A percentile compares a stretch with the other conserved stretches of the same genome.
phyloP scores from a whole-genome alignment of 1,284 basidiomycete genomes.

The Microbotryomycetes sp. region DNA sequence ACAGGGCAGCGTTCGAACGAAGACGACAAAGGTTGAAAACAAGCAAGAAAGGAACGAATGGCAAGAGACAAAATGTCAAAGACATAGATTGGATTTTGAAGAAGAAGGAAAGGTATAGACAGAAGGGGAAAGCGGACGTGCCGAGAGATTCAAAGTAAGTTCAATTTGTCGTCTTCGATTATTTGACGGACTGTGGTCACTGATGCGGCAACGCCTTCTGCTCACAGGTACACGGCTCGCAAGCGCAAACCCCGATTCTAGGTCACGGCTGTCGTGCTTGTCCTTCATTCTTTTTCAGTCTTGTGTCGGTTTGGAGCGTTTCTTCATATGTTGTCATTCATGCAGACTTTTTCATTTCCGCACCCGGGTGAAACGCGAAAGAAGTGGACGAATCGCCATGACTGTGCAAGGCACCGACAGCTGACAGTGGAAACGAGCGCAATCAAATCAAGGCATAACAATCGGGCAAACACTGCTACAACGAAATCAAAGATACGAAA shows the following conservation, averaged over 20 bases:
- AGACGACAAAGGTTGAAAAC: constrained; percentile 42
- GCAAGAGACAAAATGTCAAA: constrained; percentile 16
- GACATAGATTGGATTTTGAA: constrained; percentile 51
- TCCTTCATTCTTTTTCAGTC: background rate
- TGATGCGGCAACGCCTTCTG: too few species aligned
- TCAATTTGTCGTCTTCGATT: background rate
- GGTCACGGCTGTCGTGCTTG: background rate
- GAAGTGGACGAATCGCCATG: too few species aligned
- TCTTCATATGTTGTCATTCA: background rate
- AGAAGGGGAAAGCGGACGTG: constrained; percentile 49
- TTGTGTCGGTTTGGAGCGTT: too few species aligned
- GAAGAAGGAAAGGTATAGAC: constrained; percentile 54
- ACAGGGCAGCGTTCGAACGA: constrained; percentile 59
- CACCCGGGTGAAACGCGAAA: too few species aligned
- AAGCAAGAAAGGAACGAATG: constrained; percentile 13
- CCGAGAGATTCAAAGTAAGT: constrained; percentile 37
- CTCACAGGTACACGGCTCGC: background rate
- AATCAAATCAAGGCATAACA: too few species aligned
- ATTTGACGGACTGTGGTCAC: too few species aligned
- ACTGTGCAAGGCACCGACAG: too few species aligned
- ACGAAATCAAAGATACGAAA: background rate
- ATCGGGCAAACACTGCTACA: background rate
- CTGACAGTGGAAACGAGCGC: too few species aligned
- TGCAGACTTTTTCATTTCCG: background rate
- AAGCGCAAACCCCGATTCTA: background rate